Conservation (phyloP, 2,329 filamentous ascomycete genomes). For the Nakataea oryzae region DNA sequence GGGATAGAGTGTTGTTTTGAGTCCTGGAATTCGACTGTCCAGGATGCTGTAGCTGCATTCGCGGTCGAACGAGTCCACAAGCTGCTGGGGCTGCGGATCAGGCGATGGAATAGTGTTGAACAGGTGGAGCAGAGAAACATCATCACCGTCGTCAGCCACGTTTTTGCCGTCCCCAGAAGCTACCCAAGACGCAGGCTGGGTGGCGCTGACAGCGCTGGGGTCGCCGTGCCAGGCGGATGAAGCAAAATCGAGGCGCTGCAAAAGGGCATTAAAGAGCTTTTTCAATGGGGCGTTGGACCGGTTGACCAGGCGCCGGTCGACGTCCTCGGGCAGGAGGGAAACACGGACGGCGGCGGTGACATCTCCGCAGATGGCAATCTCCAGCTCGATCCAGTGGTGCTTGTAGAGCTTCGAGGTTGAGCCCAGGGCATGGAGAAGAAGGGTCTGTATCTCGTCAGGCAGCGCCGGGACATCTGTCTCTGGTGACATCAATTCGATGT, state of each 20-base stretch:
- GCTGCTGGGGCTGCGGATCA: conserved; percentile 34
- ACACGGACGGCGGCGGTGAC: conserved; percentile 32
- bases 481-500: not conserved
- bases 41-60: conserved; percentile 45
- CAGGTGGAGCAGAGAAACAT: conserved; percentile 52
- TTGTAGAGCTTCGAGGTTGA: conserved; percentile 18
- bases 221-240: conserved; percentile 41
- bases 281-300: conserved; percentile 33
- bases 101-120: conserved; percentile 69
- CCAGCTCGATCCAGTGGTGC: conserved; percentile 31
- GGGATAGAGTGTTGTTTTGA: conserved; percentile 57
- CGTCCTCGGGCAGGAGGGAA: conserved; percentile 57
- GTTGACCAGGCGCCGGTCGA: conserved; percentile 40
- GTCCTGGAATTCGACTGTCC: conserved; percentile 38
- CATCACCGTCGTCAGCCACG: conserved; percentile 18
- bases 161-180: not conserved
- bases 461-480: not conserved
- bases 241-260: conserved; percentile 46
- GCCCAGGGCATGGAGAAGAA: conserved; percentile 8
- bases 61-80: conserved; percentile 19
- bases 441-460: conserved; percentile 4
- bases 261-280: conserved; percentile 33
- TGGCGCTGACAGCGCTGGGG: conserved; percentile 3
- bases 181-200: conserved; percentile 4
- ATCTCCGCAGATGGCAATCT: conserved; percentile 19